A percentile compares a stretch with the other conserved stretches of the same genome.
Evolutionary conservation across 345 rosid genomes (phyloP).

Genomic region (Citrus sp.): DNA sequence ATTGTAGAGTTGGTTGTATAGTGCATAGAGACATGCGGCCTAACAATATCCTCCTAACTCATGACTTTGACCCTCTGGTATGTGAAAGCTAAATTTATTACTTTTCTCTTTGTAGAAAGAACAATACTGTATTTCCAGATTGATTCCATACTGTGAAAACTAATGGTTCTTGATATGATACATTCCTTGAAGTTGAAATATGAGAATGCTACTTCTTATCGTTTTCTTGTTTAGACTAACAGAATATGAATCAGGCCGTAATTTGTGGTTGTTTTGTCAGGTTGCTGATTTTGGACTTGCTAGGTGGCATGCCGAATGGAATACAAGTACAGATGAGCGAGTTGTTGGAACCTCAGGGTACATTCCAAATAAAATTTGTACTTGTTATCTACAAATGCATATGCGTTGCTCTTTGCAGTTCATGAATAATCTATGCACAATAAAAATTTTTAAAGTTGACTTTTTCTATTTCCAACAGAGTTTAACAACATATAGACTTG

Average conservation of each 20-base stretch:
- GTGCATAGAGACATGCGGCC: slow-evolving; percentile 67
- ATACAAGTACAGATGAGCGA: slow-evolving; percentile 30
- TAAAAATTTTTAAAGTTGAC: background rate
- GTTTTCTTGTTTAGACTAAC: background rate
- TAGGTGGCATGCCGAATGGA: slow-evolving; percentile 56
- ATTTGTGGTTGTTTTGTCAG: slow-evolving; percentile 21
- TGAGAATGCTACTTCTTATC: background rate
- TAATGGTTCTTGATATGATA: background rate
- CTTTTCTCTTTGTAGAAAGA: background rate
- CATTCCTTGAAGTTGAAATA: background rate
- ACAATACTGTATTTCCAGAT: background rate
- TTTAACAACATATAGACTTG: too few species aligned
- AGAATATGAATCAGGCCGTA: background rate
- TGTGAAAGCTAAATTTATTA: background rate
- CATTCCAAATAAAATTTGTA: background rate
- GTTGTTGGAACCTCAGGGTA: slow-evolving; percentile 62
- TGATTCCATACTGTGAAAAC: background rate
- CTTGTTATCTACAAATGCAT: background rate
- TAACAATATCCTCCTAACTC: slow-evolving; percentile 62
- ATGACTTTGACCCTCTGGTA: slow-evolving; percentile 77
- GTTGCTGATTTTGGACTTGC: slow-evolving; percentile 81
- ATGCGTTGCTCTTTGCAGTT: too few species aligned
- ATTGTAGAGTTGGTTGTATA: slow-evolving; percentile 77
- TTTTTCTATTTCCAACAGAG: background rate
- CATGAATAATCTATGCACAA: too few species aligned